These are phyloP conservation scores for Quercus parvula DNA, from an alignment of 306 rosid species.

Conservation along the genomic window DNA sequence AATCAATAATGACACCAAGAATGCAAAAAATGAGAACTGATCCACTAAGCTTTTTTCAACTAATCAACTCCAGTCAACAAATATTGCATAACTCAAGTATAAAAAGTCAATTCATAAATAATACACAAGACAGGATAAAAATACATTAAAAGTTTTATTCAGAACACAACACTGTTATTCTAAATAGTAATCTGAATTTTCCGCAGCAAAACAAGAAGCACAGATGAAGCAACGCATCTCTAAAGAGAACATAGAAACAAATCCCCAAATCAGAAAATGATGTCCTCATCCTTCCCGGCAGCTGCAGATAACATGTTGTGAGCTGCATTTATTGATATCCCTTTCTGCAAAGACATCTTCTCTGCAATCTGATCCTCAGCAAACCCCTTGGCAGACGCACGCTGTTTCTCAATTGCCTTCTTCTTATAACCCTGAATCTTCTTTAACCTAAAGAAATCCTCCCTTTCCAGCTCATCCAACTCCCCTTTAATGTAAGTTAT, in stretches of 20 bases:
- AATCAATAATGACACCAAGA: background rate
- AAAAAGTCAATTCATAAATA: background rate
- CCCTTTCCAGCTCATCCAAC: slow-evolving; percentile 93
- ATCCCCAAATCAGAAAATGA: slow-evolving; percentile 54
- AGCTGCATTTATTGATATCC: slow-evolving; percentile 47
- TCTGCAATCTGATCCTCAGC: slow-evolving; percentile 59
- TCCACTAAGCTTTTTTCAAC: background rate
- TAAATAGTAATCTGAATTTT: background rate
- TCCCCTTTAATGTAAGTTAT: slow-evolving; percentile 84
- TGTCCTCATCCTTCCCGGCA: slow-evolving; percentile 65
- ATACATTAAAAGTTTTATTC: slow-evolving; percentile 27
- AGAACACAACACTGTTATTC: background rate
- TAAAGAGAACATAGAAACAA: slow-evolving; percentile 17
- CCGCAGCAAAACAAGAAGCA: slow-evolving; percentile 6
- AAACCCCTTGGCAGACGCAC: slow-evolving; percentile 35
- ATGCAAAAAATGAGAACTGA: background rate
- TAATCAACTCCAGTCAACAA: background rate
- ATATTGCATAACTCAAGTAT: slow-evolving; percentile 9
- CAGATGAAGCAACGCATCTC: background rate
- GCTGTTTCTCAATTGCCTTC: slow-evolving; percentile 77
- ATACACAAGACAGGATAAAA: slow-evolving; percentile 21
- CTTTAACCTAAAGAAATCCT: slow-evolving; percentile 93
- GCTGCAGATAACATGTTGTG: slow-evolving; percentile 60
- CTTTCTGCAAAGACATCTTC: slow-evolving; percentile 49
- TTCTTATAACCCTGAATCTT: slow-evolving; percentile 88